Evolutionary conservation across 1,139 yeast species (phyloP).

Genomic region (Candida neerlandica): DNA sequence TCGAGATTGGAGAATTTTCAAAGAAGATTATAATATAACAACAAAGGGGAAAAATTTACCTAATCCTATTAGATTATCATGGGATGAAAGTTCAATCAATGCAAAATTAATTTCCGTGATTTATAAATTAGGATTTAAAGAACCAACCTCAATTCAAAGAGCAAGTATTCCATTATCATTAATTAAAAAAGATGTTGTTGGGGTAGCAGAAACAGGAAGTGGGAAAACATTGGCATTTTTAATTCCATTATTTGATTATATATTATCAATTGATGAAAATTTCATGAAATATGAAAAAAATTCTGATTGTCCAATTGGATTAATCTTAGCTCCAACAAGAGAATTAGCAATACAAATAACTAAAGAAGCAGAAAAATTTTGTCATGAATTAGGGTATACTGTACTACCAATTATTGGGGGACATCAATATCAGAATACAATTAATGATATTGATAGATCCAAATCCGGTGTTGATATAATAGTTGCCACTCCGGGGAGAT

Average conservation of each 20-base stretch:
- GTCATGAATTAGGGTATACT: constrained; percentile 41
- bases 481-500: constrained; percentile 92
- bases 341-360: constrained; percentile 90
- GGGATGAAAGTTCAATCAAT: constrained; percentile 64
- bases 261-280: constrained; percentile 43
- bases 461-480: constrained; percentile 76
- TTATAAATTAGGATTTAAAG: constrained; percentile 45
- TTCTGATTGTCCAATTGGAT: constrained; percentile 49
- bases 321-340: constrained; percentile 88
- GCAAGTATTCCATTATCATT: constrained; percentile 82
- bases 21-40: constrained; percentile 73
- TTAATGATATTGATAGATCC: constrained; percentile 35
- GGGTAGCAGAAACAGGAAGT: constrained; percentile 95
- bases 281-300: constrained; percentile 35
- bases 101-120: constrained; percentile 34
- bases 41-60: constrained; percentile 55
- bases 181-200: constrained; percentile 66
- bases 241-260: constrained; percentile 68
- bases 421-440: constrained; percentile 77
- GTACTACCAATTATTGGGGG: constrained; percentile 87
- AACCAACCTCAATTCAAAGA: constrained; percentile 89
- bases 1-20: constrained; percentile 89
- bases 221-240: constrained; percentile 90
- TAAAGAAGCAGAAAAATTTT: constrained; percentile 59
- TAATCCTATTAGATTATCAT: constrained; percentile 69